phyloP scores from a whole-genome alignment of 495 filamentous ascomycete genomes.

The Neurospora sp. region DNA sequence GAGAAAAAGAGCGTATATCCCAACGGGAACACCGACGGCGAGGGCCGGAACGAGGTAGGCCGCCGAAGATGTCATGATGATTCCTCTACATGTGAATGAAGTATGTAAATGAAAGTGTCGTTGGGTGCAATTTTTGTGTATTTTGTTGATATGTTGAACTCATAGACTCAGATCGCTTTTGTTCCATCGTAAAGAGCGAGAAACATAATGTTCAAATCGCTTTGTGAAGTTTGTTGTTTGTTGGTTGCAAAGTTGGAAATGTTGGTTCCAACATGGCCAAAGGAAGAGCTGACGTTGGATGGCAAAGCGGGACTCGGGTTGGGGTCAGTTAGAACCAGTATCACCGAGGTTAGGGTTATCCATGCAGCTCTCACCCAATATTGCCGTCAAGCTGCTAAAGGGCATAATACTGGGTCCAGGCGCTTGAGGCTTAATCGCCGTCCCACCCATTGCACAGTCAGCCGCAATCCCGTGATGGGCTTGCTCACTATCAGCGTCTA shows the following conservation, averaged over 20 bases:
- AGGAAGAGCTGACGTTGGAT: constrained; percentile 14
- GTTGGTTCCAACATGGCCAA: neutral
- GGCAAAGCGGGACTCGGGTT: neutral
- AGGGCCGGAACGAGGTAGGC: constrained; percentile 20
- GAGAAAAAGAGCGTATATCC: constrained; percentile 34
- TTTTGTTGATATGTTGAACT: neutral
- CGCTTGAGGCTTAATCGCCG: constrained; percentile 8
- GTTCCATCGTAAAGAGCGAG: neutral
- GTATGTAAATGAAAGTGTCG: neutral
- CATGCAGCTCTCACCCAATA: neutral
- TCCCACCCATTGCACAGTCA: constrained; percentile 8
- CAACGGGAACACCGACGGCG: constrained; percentile 30
- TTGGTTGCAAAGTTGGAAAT: neutral
- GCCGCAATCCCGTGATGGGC: constrained; percentile 5
- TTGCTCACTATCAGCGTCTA: neutral
- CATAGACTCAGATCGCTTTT: neutral
- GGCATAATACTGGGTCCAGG: neutral
- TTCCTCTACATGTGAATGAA: neutral
- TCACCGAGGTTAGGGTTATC: neutral
- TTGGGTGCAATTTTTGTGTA: neutral
- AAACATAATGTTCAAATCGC: neutral
- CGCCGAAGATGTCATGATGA: neutral
- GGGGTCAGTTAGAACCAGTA: neutral
- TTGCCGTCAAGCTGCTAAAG: neutral
- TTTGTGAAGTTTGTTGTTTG: neutral